phyloP scores from a whole-genome alignment of 148 eudicot genomes.

The Dianthus caryophyllus region DNA sequence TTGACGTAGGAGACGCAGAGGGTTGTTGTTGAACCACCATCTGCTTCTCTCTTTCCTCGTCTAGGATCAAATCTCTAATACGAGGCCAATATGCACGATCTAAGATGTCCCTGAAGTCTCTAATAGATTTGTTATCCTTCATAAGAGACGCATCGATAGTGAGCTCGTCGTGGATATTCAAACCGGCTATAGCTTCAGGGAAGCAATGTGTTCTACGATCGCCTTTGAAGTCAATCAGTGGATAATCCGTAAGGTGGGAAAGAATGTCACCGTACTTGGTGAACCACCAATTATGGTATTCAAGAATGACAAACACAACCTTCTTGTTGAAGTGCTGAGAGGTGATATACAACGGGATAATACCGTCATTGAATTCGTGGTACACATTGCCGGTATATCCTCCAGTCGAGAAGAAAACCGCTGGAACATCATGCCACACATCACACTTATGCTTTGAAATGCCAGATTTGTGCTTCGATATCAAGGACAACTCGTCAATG shows the following conservation, averaged over 20 bases:
- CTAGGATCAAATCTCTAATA: conserved; percentile 45
- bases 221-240: conserved; percentile 46
- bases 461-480: conserved; percentile 34
- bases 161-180: conserved; percentile 80
- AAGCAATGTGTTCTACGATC: conserved; percentile 77
- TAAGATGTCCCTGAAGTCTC: conserved; percentile 54
- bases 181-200: conserved; percentile 73
- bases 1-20: conserved; percentile 21
- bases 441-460: conserved; percentile 41
- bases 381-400: conserved; percentile 88
- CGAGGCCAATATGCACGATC: conserved; percentile 78
- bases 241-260: conserved; percentile 60
- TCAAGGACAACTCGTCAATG: conserved; percentile 54
- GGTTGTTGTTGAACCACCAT: conserved; percentile 6
- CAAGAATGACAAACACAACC: conserved; percentile 81
- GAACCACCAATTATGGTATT: conserved; percentile 87
- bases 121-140: conserved; percentile 45
- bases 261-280: conserved; percentile 69
- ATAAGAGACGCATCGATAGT: conserved; percentile 52
- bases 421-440: conserved; percentile 76
- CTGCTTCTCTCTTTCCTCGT: conserved; percentile 44
- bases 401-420: conserved; percentile 88
- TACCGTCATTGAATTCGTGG: conserved; percentile 91
- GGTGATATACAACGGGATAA: conserved; percentile 79
- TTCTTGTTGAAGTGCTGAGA: conserved; percentile 72